Percentiles rank a stretch among this genome's conserved stretches.
These are phyloP conservation scores for Pseudogymnoascus sp. DNA, from an alignment of 2,329 filamentous ascomycete species.

Conservation along the genomic window DNA sequence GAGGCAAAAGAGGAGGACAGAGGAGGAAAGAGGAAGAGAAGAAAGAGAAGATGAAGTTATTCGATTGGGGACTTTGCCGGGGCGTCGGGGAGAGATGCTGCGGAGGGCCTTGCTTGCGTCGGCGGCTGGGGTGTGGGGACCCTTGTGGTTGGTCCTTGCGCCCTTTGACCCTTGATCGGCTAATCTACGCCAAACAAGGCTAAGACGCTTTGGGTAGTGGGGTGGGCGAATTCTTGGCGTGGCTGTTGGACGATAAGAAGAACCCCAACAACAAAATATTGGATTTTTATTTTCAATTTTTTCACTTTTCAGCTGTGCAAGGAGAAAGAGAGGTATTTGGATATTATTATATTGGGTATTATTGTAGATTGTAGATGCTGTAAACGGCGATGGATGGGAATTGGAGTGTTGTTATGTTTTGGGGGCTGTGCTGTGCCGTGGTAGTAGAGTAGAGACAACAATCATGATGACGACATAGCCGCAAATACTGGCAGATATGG, in stretches of 20 bases:
- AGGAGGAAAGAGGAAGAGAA: background rate
- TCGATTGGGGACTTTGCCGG: background rate
- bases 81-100: background rate
- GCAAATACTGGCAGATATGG: background rate
- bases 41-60: background rate
- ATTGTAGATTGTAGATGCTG: no score
- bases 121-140: background rate
- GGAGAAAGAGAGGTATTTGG: background rate
- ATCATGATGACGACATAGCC: background rate
- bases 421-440: background rate
- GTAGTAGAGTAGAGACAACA: background rate
- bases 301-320: background rate
- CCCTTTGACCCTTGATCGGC: constrained; percentile 1
- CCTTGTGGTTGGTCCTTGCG: background rate
- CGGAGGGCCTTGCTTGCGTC: background rate
- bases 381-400: background rate
- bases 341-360: no score
- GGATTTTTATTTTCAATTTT: background rate
- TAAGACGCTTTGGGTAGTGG: background rate
- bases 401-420: background rate
- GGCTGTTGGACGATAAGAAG: background rate
- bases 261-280: background rate
- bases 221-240: background rate
- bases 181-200: background rate
- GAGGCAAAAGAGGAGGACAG: background rate